Evolutionary conservation across 1,284 basidiomycete species (phyloP), one percentile per base, ranked within the genome.

Genomic region (Mycosarcoma maydis): DNA sequence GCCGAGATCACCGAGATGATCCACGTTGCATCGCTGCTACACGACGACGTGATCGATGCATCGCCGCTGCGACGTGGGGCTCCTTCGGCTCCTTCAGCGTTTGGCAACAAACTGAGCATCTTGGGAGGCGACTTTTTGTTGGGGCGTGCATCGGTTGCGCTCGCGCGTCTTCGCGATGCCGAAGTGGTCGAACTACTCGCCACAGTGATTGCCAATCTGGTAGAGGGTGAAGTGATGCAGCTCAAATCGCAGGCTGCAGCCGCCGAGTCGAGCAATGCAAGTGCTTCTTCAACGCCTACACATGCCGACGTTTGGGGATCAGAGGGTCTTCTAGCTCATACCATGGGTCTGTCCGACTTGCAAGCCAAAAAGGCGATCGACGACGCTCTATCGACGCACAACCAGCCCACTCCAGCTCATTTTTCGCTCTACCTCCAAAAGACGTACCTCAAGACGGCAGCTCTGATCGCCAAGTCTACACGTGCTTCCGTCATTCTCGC

Each of bases 1-100:
- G 95, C 95, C 2, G 92, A 95, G 80, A 96, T 99, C 55, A 90
- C 93, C 45, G 96, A 99, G 83, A 97, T 98, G 93, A 93, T 99
- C 64, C 94, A 98, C 81, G 92, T 97, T 67, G 95, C 96, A 26
- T 95, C 92, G 1, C 86, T 96, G 7, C 85, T 99, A 16, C 96
- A 98, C 81, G 94, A 99, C 86, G 92, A 93, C 76, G 94, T 98
- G 45, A 90, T 94, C 64, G 95, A 98, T 85, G 86, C 86, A 57
- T 92, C 94, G 0, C 85, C 88, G 14, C 86, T 94, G 2, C 89
- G 95, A 1, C 87, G 95, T 2, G 90, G 91, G 6, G 87, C 86
- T 0, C 88, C 92, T 4, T 92, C 90, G 13, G 93, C 93, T 0
- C 96, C 94, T 0, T 86, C 88, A 8, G 88, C 88, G 9, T 95